These are phyloP conservation scores for Raphanus hybrid DNA, from an alignment of 441 rosid species.

Conservation along the genomic window DNA sequence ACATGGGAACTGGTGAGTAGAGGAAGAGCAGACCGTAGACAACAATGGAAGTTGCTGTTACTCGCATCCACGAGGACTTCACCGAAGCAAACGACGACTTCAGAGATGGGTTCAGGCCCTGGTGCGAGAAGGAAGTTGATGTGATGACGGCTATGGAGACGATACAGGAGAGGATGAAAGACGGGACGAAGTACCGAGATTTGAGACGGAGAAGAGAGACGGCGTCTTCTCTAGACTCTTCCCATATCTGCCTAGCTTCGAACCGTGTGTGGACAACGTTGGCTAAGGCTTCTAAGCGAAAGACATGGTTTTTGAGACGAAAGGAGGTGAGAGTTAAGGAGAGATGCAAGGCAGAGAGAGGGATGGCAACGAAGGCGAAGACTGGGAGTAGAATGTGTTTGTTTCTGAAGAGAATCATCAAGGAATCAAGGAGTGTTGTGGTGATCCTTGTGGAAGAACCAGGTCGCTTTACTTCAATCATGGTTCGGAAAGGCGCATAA, in stretches of 20 bases:
- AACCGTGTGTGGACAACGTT: slow-evolving; percentile 55
- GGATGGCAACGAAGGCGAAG: slow-evolving; percentile 53
- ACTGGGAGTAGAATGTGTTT: slow-evolving; percentile 50
- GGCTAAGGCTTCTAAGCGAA: slow-evolving; percentile 64
- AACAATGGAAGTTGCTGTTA: slow-evolving; percentile 58
- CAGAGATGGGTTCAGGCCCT: slow-evolving; percentile 38
- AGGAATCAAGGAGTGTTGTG: slow-evolving; percentile 48
- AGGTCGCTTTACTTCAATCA: slow-evolving; percentile 40
- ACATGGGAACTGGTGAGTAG: slow-evolving; percentile 44
- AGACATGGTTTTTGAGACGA: slow-evolving; percentile 58
- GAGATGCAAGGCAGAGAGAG: slow-evolving; percentile 58
- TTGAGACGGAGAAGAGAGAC: slow-evolving; percentile 63
- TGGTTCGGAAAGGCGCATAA: slow-evolving; percentile 23
- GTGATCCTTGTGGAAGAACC: slow-evolving; percentile 33
- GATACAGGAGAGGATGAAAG: slow-evolving; percentile 61
- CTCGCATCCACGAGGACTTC: slow-evolving; percentile 51
- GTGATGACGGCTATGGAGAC: slow-evolving; percentile 52
- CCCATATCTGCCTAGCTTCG: slow-evolving; percentile 68
- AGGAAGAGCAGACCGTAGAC: slow-evolving; percentile 52
- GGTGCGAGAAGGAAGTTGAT: slow-evolving; percentile 45
- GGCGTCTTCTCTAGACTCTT: slow-evolving; percentile 68
- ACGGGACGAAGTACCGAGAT: slow-evolving; percentile 51
- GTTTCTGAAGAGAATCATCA: slow-evolving; percentile 52
- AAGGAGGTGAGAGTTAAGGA: slow-evolving; percentile 52
- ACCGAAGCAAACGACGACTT: slow-evolving; percentile 42